Base-by-base conservation (phyloP, 495 filamentous ascomycete species). In the Podospora sp. region DNA sequence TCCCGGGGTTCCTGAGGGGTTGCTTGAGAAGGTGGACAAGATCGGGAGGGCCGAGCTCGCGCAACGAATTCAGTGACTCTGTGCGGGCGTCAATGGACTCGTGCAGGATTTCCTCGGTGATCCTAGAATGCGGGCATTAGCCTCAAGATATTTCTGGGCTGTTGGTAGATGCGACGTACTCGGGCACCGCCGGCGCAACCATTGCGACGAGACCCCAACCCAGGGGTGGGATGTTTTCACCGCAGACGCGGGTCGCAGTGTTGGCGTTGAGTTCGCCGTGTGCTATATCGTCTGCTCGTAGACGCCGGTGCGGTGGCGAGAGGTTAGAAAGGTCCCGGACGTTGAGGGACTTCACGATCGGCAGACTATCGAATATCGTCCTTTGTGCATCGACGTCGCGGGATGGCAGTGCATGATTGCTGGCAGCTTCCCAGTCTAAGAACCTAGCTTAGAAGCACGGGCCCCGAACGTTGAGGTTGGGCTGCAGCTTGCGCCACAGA, bases 1-100 rank as follows among this genome's bases (percentile, higher is more conserved):
- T 91, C 29, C 81, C 80, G 3, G 83, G 75, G 27, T 83, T 85
- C 75, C 89, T 86, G 35, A 85, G 78, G 51, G 91, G 89, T 68
- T 96, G 92, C 77, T 97, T 97, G 68, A 96, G 87, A 60, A 99
- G 84, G 80, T 98, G 95, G 21, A 97, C 95, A 26, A 99, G 84
- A 74, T 99, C 95, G 29, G 95, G 95, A 8, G 95, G 96, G 29
- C 95, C 95, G 65, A 98, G 85, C 84, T 99, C 95, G 70, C 95
- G 89, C 65, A 98, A 83, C 33, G 87, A 84, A 73, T 89, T 85
- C 21, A 99, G 84, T 9, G 91, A 87, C 69, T 98, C 95, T 72
- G 94, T 92, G 72, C 95, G 90, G 72, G 92, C 87, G 77, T 94
- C 92, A 74, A 97, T 89, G 49, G 93, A 92, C 69, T 96, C 90